A percentile compares a stretch with the other conserved stretches of the same genome.
Conservation (phyloP, 1,284 basidiomycete species). For the Cerioporus squamosus region DNA sequence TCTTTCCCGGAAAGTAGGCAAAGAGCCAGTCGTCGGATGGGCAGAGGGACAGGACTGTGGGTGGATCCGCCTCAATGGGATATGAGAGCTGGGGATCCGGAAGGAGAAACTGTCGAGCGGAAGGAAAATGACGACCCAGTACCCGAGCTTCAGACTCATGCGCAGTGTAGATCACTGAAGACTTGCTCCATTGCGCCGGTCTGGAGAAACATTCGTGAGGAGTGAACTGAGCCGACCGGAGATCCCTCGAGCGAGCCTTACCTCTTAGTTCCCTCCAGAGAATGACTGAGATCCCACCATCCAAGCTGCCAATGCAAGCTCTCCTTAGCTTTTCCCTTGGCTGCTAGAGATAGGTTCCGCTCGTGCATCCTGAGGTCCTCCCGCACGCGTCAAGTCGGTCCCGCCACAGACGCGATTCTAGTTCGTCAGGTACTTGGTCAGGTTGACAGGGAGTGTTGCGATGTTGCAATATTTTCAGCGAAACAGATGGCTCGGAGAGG, state of each 20-base stretch:
- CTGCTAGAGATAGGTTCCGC: conserved; percentile 40
- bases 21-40: conserved; percentile 68
- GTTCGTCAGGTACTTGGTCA: no score
- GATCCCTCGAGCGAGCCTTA: conserved; percentile 35
- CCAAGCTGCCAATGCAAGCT: conserved; percentile 59
- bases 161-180: conserved; percentile 69
- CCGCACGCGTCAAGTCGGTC: no score
- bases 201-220: conserved; percentile 38
- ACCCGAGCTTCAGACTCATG: conserved; percentile 64
- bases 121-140: conserved; percentile 69
- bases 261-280: conserved; percentile 61
- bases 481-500: no score
- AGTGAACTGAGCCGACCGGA: background rate
- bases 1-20: conserved; percentile 70
- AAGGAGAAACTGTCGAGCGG: conserved; percentile 64
- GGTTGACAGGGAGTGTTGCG: no score
- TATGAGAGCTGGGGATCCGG: conserved; percentile 51
- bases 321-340: conserved; percentile 63
- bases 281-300: conserved; percentile 76
- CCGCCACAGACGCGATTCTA: no score
- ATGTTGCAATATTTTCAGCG: no score
- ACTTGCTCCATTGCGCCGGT: conserved; percentile 70
- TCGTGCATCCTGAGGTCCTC: conserved; percentile 26
- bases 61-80: conserved; percentile 53
- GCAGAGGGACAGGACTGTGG: conserved; percentile 62